Base-by-base conservation (phyloP, 306 rosid genomes). In the Morella rubra region DNA sequence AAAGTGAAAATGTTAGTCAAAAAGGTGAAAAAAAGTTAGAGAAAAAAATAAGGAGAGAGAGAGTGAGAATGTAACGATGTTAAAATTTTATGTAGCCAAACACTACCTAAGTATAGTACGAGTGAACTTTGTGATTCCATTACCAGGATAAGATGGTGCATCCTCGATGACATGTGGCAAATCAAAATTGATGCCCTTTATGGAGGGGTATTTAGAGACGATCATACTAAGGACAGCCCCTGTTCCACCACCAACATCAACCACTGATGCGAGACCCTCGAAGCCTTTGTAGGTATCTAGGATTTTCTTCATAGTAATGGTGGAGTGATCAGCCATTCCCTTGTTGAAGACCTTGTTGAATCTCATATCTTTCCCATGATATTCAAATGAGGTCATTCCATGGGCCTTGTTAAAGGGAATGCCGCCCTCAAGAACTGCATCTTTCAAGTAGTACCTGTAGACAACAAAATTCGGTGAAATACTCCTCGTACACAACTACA, bases 191-290 rank as follows among this genome's bases (percentile, higher is more conserved):
- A 95, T 87, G 73, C 97, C 97, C 61, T 84, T 89, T 5, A 95
- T 88, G 1, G 87, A 72, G 47, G 99, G 93, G 87, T 95, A 91
- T 74, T 88, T 91, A 0, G 99, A 84, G 60, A 91, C 90, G 22
- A 95, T 95, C 89, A 69, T 91, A 86, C 54, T 86, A 4, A 95
- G 7, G 5, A 89, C 88, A 19, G 96, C 93, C 50, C 97, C 97
- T 0, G 91, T 90, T 3, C 97, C 99, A 7, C 99, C 99, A 11
- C 97, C 99, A 10, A 95, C 99, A 46, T 95, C 97, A 0, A 95
- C 97, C 0, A 95, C 52, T 4, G 97, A 88, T 51, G 58, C 70
- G 50, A 95, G 91, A 15, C 96, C 97, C 67, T 92, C 93, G 22
- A 95, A 92, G 19, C 97, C 99, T 42, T 77, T 67, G 87, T 92